These are phyloP conservation scores for Antrodiella citrinella DNA, from an alignment of 768 basidiomycete genomes.

Conservation along the genomic window DNA sequence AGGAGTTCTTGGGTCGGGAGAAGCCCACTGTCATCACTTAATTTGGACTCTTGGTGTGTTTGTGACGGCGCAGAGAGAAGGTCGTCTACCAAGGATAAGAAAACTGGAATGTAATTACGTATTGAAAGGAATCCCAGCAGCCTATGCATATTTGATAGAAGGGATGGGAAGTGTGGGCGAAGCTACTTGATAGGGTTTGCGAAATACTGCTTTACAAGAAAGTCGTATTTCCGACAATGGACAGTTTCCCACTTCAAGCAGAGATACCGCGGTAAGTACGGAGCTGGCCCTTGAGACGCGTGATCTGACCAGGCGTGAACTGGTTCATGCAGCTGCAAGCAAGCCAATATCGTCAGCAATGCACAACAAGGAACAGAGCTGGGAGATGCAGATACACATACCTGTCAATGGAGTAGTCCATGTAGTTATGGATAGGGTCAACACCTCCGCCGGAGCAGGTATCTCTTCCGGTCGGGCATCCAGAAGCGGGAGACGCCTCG, in stretches of 20 bases:
- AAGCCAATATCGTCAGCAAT: not conserved
- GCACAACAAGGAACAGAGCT: not conserved
- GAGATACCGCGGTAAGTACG: constrained; percentile 35
- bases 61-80: not conserved
- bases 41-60: not conserved
- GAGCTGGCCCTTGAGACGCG: constrained; percentile 34
- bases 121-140: too few relatives aligned
- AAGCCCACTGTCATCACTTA: constrained; percentile 93
- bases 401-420: constrained; percentile 44
- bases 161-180: too few relatives aligned
- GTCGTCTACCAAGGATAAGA: not conserved
- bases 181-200: too few relatives aligned
- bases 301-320: constrained; percentile 36
- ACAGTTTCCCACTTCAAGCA: too few relatives aligned
- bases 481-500: constrained; percentile 31
- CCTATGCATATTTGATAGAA: too few relatives aligned
- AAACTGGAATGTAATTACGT: not conserved
- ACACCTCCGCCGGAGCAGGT: constrained; percentile 21
- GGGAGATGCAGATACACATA: constrained; percentile 2
- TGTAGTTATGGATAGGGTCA: constrained; percentile 44
- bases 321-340: constrained; percentile 34
- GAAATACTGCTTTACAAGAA: too few relatives aligned
- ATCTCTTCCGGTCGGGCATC: constrained; percentile 27
- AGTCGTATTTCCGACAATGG: too few relatives aligned
- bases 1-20: constrained; percentile 77